Conservation (phyloP, 805 yeast species). For the Candida koratica region DNA sequence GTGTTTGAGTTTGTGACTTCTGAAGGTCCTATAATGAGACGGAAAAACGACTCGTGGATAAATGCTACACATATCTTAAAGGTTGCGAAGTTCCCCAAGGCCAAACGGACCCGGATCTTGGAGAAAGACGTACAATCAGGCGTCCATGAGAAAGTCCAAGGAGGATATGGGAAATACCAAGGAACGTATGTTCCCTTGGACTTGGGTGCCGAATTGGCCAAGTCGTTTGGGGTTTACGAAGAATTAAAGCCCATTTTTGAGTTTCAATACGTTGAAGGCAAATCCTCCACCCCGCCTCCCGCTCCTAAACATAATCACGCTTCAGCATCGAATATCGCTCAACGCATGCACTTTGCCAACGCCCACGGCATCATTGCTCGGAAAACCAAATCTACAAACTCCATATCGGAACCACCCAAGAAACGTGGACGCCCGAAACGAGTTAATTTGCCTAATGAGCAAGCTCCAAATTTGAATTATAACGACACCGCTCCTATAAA, state of each 20-base stretch:
- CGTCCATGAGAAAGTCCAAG: constrained; percentile 67
- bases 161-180: constrained; percentile 69
- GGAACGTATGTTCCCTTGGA: constrained; percentile 45
- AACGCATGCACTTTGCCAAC: constrained; percentile 19
- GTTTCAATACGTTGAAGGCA: constrained; percentile 45
- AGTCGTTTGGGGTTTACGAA: constrained; percentile 42
- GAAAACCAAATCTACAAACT: constrained; percentile 22
- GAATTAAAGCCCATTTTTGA: constrained; percentile 64
- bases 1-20: constrained; percentile 60
- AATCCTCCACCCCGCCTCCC: constrained; percentile 42
- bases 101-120: constrained; percentile 57
- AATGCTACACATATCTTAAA: constrained; percentile 72
- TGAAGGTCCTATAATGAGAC: constrained; percentile 68
- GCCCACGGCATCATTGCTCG: constrained; percentile 15
- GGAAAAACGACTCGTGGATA: constrained; percentile 59
- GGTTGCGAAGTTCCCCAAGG: constrained; percentile 64
- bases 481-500: constrained; percentile 35
- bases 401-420: constrained; percentile 27
- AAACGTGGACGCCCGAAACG: constrained; percentile 38
- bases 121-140: constrained; percentile 63
- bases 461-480: constrained; percentile 27
- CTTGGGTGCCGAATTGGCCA: constrained; percentile 39
- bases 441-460: constrained; percentile 19
- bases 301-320: constrained; percentile 47
- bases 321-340: constrained; percentile 40